Base-by-base conservation (phyloP, 371 early-diverging fungal species). In the Rhizopus sp. region DNA sequence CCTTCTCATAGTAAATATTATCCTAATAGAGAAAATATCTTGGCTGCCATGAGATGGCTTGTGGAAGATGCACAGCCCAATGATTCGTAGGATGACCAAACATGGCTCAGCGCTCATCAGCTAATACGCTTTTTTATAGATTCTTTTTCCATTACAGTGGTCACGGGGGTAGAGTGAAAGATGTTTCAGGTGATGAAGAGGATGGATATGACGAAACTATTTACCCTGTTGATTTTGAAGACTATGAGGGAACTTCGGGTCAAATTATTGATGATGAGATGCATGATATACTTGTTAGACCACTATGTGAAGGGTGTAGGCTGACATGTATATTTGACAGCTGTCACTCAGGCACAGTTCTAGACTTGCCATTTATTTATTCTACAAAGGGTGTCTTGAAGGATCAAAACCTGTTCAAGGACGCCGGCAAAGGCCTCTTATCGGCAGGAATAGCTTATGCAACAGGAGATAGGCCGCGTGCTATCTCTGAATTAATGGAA, bases 111-210 rank as follows among this genome's bases (percentile, higher is more conserved):
- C 4, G 7, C 3, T 29, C 7, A 23, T 45, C 32, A 16, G 23
- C 7, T 38, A 23, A 23, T 29, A 23, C 35, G 7, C 17, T 9
- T 42, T 7, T 41, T 33, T 40, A 7, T 61, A 85, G 85, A 29
- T 83, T 89, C 73, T 88, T 93, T 62, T 86, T 95, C 70, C 95
- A 95, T 69, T 98, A 80, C 70, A 89, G 89, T 62, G 97, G 97
- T 4, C 97, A 97, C 70, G 97, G 97, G 40, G 85, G 84, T 8
- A 84, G 86, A 40, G 74, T 72, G 6, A 64, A 68, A 47, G 93
- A 93, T 74, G 50, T 59, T 10, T 73, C 83, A 51, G 91, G 93
- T 31, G 96, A 96, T 69, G 95, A 96, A 62, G 82, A 86, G 49
- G 95, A 95, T 68, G 94, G 94, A 9, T 80, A 48, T 51, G 78